Conservation (phyloP, 257 asterid genomes). For the Jacaranda mimosifolia region DNA sequence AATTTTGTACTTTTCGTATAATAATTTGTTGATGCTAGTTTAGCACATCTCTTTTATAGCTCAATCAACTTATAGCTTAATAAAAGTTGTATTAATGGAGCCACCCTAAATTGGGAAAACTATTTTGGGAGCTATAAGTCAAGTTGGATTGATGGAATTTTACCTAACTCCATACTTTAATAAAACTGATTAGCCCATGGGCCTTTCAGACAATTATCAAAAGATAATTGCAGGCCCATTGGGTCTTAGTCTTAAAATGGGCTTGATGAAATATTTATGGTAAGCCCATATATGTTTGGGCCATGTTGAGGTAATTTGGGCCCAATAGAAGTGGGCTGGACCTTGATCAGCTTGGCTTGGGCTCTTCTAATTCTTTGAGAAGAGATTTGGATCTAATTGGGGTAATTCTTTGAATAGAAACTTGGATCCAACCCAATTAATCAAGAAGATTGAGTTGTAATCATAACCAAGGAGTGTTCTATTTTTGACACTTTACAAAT, state of each 20-base stretch:
- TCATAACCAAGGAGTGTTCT: neutral
- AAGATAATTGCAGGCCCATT: neutral
- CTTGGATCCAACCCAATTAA: slow-evolving; percentile 1
- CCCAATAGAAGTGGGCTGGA: neutral
- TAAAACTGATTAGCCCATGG: neutral
- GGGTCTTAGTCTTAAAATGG: neutral
- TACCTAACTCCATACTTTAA: neutral
- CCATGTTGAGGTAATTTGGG: neutral
- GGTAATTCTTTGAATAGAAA: neutral
- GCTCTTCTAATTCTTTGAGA: neutral
- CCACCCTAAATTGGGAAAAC: slow-evolving; percentile 8
- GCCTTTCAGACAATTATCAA: neutral
- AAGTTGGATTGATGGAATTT: neutral
- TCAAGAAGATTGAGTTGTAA: neutral
- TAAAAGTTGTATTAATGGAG: slow-evolving; percentile 9
- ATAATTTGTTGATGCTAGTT: neutral
- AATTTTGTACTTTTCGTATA: neutral
- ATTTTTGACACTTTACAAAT: neutral
- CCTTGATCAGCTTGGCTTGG: neutral
- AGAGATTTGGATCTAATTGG: no score
- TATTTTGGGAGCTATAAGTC: neutral
- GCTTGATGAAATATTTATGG: neutral
- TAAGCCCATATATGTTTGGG: neutral
- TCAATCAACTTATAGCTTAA: neutral
- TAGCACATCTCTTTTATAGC: neutral